A percentile compares a stretch with the other conserved stretches of the same genome.
Conservation (phyloP, 2,329 filamentous ascomycete genomes). For the Decorospora gaudefroyi region DNA sequence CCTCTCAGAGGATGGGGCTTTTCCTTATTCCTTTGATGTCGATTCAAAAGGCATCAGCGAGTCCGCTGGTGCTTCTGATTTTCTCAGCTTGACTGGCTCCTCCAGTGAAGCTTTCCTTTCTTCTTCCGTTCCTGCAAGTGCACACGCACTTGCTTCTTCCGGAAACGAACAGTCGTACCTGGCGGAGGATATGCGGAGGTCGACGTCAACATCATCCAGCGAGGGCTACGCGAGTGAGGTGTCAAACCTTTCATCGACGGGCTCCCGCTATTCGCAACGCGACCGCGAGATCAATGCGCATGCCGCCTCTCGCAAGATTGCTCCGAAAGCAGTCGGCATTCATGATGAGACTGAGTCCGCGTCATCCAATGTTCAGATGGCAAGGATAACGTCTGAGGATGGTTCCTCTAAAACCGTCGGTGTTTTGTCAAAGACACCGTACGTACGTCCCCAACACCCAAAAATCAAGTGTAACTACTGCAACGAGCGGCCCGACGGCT, state of each 20-base stretch:
- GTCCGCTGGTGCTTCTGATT: constrained; percentile 39
- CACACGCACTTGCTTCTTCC: constrained; percentile 39
- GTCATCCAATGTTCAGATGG: constrained; percentile 54
- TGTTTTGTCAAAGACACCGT: constrained; percentile 57
- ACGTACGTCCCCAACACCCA: constrained; percentile 68
- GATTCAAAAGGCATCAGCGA: constrained; percentile 43
- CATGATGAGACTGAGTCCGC: constrained; percentile 34
- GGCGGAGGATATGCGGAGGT: constrained; percentile 57
- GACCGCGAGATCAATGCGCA: constrained; percentile 56
- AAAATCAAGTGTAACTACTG: constrained; percentile 74
- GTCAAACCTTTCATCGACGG: constrained; percentile 51
- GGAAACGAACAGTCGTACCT: constrained; percentile 39
- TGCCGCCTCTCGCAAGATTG: constrained; percentile 55
- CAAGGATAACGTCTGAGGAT: constrained; percentile 57
- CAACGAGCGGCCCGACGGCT: constrained; percentile 73
- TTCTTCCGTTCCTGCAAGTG: constrained; percentile 40
- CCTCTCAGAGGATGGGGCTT: constrained; percentile 43
- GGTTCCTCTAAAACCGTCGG: constrained; percentile 60
- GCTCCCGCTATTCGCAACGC: constrained; percentile 55
- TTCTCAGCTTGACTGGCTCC: constrained; percentile 41
- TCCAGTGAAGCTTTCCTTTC: constrained; percentile 47
- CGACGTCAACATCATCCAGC: constrained; percentile 48
- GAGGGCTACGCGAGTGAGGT: constrained; percentile 50
- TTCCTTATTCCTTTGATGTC: constrained; percentile 43
- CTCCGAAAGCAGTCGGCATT: constrained; percentile 49